Conservation (phyloP, 169 alveolate species). For the Plasmodium billcollinsi region DNA sequence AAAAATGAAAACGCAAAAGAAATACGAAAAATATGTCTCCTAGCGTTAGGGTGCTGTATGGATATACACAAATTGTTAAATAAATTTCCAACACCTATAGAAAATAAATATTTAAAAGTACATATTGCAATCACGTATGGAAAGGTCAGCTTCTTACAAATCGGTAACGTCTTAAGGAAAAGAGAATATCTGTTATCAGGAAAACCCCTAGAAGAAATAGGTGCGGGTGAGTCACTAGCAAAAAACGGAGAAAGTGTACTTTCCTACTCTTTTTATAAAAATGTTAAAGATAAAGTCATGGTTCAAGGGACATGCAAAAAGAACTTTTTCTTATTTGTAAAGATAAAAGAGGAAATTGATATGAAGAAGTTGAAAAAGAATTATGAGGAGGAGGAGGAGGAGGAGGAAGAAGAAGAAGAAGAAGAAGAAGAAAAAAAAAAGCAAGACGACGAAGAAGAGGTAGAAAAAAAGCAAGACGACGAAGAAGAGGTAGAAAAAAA, state of each 20-base stretch:
- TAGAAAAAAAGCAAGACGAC: no score
- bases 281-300: constrained; percentile 44
- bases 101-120: constrained; percentile 80
- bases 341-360: constrained; percentile 24
- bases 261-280: constrained; percentile 67
- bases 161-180: constrained; percentile 87
- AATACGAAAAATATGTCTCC: constrained; percentile 65
- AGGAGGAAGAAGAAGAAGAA: neutral
- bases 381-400: constrained; percentile 13
- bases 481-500: no score
- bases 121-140: constrained; percentile 89
- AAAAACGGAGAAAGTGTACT: constrained; percentile 87
- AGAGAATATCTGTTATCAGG: constrained; percentile 87
- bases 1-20: constrained; percentile 10
- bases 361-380: constrained; percentile 16
- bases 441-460: neutral
- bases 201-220: constrained; percentile 86
- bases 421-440: neutral
- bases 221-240: constrained; percentile 86
- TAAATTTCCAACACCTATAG: constrained; percentile 87
- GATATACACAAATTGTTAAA: constrained; percentile 87
- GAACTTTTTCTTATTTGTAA: constrained; percentile 14
- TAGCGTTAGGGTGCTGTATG: constrained; percentile 86
- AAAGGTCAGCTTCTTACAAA: constrained; percentile 82
- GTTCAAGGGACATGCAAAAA: constrained; percentile 34